A percentile compares a stretch with the other conserved stretches of the same genome.
These are phyloP conservation scores for Vigna unguiculata DNA, from an alignment of 306 rosid genomes.

Conservation along the genomic window DNA sequence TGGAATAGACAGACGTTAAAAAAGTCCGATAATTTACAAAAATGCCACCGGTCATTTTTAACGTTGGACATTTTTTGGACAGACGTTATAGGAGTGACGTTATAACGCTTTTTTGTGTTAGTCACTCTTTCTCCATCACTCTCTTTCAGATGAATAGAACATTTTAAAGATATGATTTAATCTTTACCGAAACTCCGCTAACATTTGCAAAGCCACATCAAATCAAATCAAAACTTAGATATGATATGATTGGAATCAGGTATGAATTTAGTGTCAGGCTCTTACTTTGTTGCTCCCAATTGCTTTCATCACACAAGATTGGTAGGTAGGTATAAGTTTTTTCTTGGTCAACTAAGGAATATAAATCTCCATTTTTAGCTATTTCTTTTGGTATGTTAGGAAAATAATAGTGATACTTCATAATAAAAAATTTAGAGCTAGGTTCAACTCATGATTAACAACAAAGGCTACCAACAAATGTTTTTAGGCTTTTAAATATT, in stretches of 20 bases:
- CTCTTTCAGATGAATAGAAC: too few species aligned
- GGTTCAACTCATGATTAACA: conserved; percentile 59
- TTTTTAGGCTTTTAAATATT: conserved; percentile 39
- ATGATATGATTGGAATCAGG: not conserved
- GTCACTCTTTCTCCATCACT: too few species aligned
- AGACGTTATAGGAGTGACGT: too few species aligned
- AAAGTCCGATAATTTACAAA: too few species aligned
- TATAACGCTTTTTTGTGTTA: too few species aligned
- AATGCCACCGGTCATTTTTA: too few species aligned
- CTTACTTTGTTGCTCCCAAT: not conserved
- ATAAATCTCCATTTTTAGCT: conserved; percentile 37
- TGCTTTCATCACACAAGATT: not conserved
- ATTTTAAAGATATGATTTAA: too few species aligned
- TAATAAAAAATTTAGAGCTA: conserved; percentile 29
- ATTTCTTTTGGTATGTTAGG: not conserved
- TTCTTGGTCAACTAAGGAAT: conserved; percentile 40
- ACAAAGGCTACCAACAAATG: conserved; percentile 49
- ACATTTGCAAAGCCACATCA: too few species aligned
- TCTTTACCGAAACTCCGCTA: too few species aligned
- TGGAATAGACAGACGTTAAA: too few species aligned
- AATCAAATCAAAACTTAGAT: not conserved
- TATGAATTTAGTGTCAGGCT: conserved; percentile 6
- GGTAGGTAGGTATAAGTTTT: conserved; percentile 30
- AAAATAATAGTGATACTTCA: not conserved
- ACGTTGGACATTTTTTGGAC: too few species aligned